A percentile compares a stretch with the other conserved stretches of the same genome.
Conservation (phyloP, 306 rosid species). For the Quercus cerris region DNA sequence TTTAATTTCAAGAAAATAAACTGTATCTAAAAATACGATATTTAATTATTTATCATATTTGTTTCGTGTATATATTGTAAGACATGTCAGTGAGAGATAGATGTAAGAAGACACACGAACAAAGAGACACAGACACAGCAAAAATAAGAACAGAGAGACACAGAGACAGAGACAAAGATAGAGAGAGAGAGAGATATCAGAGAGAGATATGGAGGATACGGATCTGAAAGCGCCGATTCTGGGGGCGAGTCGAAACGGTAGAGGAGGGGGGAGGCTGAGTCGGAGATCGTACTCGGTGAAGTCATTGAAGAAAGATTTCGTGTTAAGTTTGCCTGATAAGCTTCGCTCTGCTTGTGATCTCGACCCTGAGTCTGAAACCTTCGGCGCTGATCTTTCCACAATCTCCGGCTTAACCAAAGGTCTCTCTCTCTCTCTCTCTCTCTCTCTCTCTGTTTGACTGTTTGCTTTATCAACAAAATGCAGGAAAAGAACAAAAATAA, state of each 20-base stretch:
- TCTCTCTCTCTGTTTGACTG: background rate
- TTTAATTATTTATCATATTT: too few relatives aligned
- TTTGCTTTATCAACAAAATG: background rate
- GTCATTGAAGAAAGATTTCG: constrained; percentile 40
- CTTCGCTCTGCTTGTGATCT: constrained; percentile 11
- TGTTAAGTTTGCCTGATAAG: constrained; percentile 34
- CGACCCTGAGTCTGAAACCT: constrained; percentile 28
- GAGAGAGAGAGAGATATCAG: background rate
- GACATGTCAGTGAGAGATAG: too few relatives aligned
- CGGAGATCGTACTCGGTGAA: constrained; percentile 37
- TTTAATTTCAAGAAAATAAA: too few relatives aligned
- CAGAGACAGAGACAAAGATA: background rate
- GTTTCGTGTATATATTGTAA: too few relatives aligned
- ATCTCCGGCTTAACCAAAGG: constrained; percentile 31
- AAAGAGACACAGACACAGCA: too few relatives aligned
- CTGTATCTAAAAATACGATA: too few relatives aligned
- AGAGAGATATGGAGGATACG: constrained; percentile 26
- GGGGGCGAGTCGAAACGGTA: background rate
- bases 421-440: background rate
- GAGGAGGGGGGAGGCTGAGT: constrained; percentile 23
- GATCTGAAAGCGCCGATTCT: constrained; percentile 25
- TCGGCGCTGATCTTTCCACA: constrained; percentile 26
- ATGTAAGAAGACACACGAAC: too few relatives aligned
- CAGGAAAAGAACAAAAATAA: background rate
- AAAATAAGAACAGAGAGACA: too few relatives aligned